Percentiles rank a stretch among this genome's conserved stretches.
These are phyloP conservation scores for Blepharisma japonicum DNA, from an alignment of 73 alveolate genomes.

Conservation along the genomic window DNA sequence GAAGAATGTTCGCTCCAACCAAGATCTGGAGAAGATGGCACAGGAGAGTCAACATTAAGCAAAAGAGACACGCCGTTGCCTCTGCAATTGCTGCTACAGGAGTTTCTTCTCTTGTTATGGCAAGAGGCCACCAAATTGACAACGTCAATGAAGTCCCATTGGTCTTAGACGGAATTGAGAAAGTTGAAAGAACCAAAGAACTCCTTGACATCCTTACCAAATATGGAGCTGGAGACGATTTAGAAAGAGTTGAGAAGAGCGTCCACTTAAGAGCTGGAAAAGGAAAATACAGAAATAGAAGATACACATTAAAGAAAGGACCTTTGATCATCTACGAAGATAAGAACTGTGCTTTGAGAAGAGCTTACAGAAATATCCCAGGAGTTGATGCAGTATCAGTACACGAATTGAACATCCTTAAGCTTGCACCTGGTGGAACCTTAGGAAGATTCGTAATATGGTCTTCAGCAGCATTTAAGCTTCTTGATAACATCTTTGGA, in stretches of 20 bases:
- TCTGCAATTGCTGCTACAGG: constrained; percentile 98
- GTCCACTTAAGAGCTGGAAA: constrained; percentile 66
- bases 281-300: constrained; percentile 92
- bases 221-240: constrained; percentile 87
- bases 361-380: constrained; percentile 91
- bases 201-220: constrained; percentile 68
- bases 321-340: constrained; percentile 90
- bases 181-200: constrained; percentile 86
- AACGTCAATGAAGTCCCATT: constrained; percentile 96
- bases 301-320: constrained; percentile 83
- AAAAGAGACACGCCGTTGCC: constrained; percentile 99
- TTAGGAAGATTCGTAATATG: constrained; percentile 92
- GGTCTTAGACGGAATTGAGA: constrained; percentile 90
- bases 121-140: constrained; percentile 98
- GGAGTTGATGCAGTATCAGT: constrained; percentile 89
- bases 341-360: constrained; percentile 67
- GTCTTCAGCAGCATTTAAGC: constrained; percentile 78
- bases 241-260: constrained; percentile 49
- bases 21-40: constrained; percentile 99
- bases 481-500: constrained; percentile 76
- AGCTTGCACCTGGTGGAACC: constrained; percentile 96
- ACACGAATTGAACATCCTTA: constrained; percentile 85
- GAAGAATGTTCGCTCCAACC: constrained; percentile 98
- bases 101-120: constrained; percentile 94
- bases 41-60: constrained; percentile 94